Conservation (phyloP, 345 rosid species). For the Eucalyptus curtisii region DNA sequence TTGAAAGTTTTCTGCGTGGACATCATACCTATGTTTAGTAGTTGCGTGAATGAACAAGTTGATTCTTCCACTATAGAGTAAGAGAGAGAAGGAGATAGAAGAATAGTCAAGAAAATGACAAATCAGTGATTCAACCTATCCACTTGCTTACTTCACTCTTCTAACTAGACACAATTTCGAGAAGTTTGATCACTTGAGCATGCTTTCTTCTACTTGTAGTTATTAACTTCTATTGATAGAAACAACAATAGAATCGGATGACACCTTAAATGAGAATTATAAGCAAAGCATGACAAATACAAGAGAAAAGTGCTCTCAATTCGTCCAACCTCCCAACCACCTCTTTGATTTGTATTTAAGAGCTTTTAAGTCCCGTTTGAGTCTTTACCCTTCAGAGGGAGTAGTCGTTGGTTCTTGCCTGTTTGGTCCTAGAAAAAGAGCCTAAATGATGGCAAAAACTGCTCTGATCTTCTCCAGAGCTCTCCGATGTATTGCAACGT, state of each 20-base stretch:
- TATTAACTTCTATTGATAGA: background rate
- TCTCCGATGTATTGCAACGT: background rate
- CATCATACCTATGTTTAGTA: background rate
- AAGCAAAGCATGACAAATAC: background rate
- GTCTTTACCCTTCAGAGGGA: background rate
- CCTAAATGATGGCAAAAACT: background rate
- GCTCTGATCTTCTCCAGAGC: background rate
- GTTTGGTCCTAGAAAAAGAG: background rate
- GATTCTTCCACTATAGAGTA: background rate
- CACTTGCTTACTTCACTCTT: background rate
- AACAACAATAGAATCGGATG: background rate
- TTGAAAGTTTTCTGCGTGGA: background rate
- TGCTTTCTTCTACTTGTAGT: background rate
- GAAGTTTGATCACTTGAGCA: background rate
- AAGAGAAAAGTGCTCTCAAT: background rate
- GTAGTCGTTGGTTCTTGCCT: background rate
- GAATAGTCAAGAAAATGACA: background rate
- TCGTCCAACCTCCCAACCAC: background rate
- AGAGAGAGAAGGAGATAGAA: background rate
- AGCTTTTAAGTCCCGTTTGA: background rate
- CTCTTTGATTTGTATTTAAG: background rate
- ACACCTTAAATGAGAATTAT: background rate
- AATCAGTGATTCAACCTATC: background rate
- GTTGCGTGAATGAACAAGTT: background rate
- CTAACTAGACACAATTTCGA: background rate